These are phyloP conservation scores for Salinomyces thailandicus DNA, from an alignment of 2,329 filamentous ascomycete species.

Conservation along the genomic window DNA sequence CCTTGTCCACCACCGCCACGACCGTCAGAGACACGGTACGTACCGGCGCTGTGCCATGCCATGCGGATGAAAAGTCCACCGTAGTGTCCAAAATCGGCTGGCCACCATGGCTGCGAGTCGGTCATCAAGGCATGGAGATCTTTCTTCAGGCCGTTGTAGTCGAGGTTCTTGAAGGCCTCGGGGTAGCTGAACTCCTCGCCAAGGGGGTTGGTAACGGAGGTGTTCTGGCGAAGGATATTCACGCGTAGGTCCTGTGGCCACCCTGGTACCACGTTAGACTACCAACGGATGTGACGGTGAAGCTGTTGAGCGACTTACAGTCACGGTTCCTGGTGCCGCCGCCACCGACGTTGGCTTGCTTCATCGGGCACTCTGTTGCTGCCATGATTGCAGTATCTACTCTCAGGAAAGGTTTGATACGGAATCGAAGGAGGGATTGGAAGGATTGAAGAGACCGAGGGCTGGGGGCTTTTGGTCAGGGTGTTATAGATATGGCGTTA, in stretches of 20 bases:
- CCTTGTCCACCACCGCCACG: constrained; percentile 61
- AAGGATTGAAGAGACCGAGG: not conserved
- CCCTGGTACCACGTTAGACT: constrained; percentile 29
- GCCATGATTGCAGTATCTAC: constrained; percentile 11
- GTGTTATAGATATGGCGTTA: not conserved
- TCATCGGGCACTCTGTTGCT: constrained; percentile 21
- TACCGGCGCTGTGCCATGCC: constrained; percentile 73
- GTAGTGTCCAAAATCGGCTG: constrained; percentile 72
- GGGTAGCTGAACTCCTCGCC: constrained; percentile 58
- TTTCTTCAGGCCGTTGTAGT: constrained; percentile 63
- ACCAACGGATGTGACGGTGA: constrained; percentile 40
- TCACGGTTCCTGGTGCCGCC: constrained; percentile 51
- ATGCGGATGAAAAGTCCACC: constrained; percentile 70
- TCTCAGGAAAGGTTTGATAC: not conserved
- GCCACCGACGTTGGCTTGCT: constrained; percentile 21
- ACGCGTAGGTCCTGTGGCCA: constrained; percentile 61
- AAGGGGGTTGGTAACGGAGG: constrained; percentile 51
- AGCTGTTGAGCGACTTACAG: not conserved
- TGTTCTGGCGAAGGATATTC: constrained; percentile 65
- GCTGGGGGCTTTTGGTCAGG: not conserved
- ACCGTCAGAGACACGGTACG: constrained; percentile 64
- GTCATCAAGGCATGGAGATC: constrained; percentile 63
- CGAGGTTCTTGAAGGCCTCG: constrained; percentile 59
- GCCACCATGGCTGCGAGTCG: constrained; percentile 72
- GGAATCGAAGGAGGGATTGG: not conserved